Base-by-base conservation (phyloP, 2,329 filamentous ascomycete genomes). In the Myotisia sp. region DNA sequence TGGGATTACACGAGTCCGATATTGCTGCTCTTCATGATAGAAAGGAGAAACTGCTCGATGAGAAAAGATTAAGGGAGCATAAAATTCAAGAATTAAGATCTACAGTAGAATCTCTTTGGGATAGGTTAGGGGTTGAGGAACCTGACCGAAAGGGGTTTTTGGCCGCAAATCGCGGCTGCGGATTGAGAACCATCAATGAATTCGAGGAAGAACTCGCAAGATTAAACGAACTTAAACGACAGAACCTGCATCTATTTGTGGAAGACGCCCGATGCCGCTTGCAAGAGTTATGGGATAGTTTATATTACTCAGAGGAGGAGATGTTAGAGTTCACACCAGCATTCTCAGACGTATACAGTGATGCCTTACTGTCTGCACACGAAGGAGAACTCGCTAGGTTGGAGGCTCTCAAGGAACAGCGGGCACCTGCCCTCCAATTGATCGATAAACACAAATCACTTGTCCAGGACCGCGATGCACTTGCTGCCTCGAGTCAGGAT, bases 251-350 rank as follows among this genome's bases (percentile, higher is more conserved):
- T 52, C 60, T 95, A 3, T 98, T 98, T 49, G 84, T 98, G 7
- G 90, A 95, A 54, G 90, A 98, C 61, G 79, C 87, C 13, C 74
- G 92, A 26, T 81, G 76, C 59, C 83, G 82, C 52, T 69, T 98
- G 7, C 87, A 95, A 56, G 86, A 92, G 51, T 72, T 98, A 0
- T 98, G 92, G 90, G 90, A 98, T 52, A 68, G 74, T 0, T 64
- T 98, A 1, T 95, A 90, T 63, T 86, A 92, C 52, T 93, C 83
- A 0, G 90, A 98, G 53, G 90, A 98, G 50, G 90, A 98, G 61
- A 95, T 95, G 86, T 73, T 95, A 37, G 86, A 94, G 46, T 98
- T 98, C 47, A 90, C 86, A 0, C 90, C 92, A 0, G 90, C 86
- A 26, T 95, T 95, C 54, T 92, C 85, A 7, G 90, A 95, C 52